phyloP scores from a whole-genome alignment of 192 early-diverging fungal genomes.

The Coemansia sp. region DNA sequence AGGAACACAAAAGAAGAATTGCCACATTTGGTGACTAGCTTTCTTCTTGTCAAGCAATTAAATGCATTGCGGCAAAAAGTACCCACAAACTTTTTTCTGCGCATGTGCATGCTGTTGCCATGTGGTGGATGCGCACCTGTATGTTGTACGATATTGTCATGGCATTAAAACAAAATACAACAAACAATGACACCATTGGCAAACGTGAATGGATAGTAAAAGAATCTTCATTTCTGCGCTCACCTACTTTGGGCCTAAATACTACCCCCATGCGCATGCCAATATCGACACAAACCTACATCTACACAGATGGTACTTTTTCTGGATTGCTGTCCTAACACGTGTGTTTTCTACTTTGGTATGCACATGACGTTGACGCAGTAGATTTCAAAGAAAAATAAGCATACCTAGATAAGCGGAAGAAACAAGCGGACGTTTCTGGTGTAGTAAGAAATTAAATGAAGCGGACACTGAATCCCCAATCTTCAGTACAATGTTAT shows the following conservation, averaged over 20 bases:
- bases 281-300: not conserved
- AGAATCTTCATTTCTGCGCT: not conserved
- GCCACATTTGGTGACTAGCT: conserved; percentile 1
- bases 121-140: too few species aligned
- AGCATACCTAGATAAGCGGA: not conserved
- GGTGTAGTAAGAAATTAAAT: not conserved
- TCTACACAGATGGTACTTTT: not conserved
- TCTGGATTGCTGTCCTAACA: not conserved
- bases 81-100: not conserved
- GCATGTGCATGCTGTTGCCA: conserved; percentile 9
- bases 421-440: not conserved
- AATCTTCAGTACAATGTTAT: not conserved
- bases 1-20: conserved; percentile 3
- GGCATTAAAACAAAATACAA: too few species aligned
- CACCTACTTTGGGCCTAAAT: not conserved
- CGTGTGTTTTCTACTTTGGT: not conserved
- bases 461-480: not conserved
- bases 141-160: too few species aligned
- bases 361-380: not conserved
- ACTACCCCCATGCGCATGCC: not conserved
- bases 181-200: too few species aligned
- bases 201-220: not conserved
- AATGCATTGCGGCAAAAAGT: conserved; percentile 9
- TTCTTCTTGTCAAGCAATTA: conserved; percentile 14
- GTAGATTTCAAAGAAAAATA: not conserved